These are phyloP conservation scores for Colletotrichum aenigma DNA, from an alignment of 2,329 filamentous ascomycete genomes.

Conservation along the genomic window DNA sequence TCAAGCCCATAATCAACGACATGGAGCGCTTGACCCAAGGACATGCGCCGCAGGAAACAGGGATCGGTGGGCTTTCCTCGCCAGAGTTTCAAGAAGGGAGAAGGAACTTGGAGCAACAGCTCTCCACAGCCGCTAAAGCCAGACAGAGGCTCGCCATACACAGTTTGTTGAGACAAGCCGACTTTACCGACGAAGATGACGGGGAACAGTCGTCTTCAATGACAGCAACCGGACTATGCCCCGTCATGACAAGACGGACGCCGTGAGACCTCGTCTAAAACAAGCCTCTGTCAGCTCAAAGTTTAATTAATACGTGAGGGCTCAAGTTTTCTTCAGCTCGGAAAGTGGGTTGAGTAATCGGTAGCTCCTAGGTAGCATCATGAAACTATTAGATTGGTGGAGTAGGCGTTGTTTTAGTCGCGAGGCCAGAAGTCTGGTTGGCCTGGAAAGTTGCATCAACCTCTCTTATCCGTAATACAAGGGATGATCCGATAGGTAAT, in stretches of 20 bases:
- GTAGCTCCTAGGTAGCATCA: background rate
- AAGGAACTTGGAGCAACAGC: conserved; percentile 2
- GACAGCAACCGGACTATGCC: background rate
- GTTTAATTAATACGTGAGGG: background rate
- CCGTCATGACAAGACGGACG: background rate
- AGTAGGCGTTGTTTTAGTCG: background rate
- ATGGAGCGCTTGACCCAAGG: conserved; percentile 17
- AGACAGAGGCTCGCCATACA: conserved; percentile 30
- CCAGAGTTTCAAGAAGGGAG: background rate
- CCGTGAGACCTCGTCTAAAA: background rate
- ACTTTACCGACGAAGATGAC: conserved; percentile 29
- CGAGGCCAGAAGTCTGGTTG: background rate
- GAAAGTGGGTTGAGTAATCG: background rate
- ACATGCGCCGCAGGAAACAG: background rate
- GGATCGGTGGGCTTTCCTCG: conserved; percentile 22
- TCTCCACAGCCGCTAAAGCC: conserved; percentile 24
- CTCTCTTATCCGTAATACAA: background rate
- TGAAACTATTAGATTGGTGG: background rate
- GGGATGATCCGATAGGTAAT: background rate
- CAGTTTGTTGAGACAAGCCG: conserved; percentile 29
- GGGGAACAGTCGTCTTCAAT: conserved; percentile 6
- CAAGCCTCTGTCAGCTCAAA: background rate
- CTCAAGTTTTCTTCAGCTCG: background rate
- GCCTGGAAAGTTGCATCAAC: background rate
- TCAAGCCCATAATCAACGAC: conserved; percentile 30